phyloP scores from a whole-genome alignment of 208 protist genomes.

The Phytomonas sp. region DNA sequence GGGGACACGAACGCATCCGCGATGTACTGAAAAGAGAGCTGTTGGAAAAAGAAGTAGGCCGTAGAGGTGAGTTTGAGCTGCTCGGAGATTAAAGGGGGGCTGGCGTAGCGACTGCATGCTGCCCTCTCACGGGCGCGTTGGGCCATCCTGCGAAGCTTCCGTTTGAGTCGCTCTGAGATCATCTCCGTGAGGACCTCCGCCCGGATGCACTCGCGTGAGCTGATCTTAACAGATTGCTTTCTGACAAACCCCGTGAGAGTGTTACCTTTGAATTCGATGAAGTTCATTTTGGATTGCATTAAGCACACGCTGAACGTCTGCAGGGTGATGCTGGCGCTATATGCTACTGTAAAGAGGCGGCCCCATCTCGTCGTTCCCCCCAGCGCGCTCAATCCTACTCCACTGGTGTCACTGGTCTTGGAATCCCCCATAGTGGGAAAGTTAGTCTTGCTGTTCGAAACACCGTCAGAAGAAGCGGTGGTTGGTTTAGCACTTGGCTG shows the following conservation, averaged over 20 bases:
- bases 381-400: not conserved
- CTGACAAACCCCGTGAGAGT: conserved; percentile 55
- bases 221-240: conserved; percentile 40
- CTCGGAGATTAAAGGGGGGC: conserved; percentile 46
- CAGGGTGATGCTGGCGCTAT: conserved; percentile 67
- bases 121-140: conserved; percentile 46
- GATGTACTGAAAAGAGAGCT: conserved; percentile 59
- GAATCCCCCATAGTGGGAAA: not conserved
- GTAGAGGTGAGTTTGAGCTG: conserved; percentile 62
- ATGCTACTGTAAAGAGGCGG: conserved; percentile 23
- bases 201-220: conserved; percentile 79
- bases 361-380: not conserved
- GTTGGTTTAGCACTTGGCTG: not conserved
- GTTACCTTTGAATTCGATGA: conserved; percentile 45
- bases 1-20: conserved; percentile 24
- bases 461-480: not conserved
- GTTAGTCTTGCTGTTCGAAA: not conserved
- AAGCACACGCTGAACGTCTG: conserved; percentile 46
- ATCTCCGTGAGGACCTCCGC: conserved; percentile 63
- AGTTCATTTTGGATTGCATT: conserved; percentile 58
- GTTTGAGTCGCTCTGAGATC: conserved; percentile 47
- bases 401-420: not conserved
- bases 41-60: conserved; percentile 62
- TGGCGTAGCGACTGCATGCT: conserved; percentile 42
- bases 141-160: conserved; percentile 35